phyloP scores from a whole-genome alignment of 1,284 basidiomycete species.

The Irpex sp. region DNA sequence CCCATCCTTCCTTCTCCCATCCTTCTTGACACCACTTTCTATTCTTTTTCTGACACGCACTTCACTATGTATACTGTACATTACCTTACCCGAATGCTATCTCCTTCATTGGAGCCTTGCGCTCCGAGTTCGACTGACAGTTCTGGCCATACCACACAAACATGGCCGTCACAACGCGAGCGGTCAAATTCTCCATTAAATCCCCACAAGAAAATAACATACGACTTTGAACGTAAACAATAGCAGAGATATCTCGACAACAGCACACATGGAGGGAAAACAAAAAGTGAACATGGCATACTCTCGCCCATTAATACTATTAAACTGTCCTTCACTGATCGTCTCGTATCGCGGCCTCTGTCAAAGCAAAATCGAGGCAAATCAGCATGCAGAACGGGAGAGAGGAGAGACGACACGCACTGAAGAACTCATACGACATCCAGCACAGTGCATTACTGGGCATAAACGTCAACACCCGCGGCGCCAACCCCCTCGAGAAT shows the following conservation, averaged over 20 bases:
- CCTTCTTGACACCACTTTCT: neutral
- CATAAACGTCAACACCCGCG: slow-evolving; percentile 93
- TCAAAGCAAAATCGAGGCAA: slow-evolving; percentile 12
- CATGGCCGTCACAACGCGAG: neutral
- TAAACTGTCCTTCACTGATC: slow-evolving; percentile 6
- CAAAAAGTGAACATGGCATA: neutral
- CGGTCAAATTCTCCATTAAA: neutral
- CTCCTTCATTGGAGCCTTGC: too few species aligned
- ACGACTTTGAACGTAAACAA: neutral
- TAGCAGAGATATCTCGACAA: neutral
- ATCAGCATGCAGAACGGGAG: slow-evolving; percentile 4
- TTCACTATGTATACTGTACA: neutral
- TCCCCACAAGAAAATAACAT: neutral
- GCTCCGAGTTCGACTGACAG: too few species aligned
- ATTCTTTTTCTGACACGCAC: neutral
- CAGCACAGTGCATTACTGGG: slow-evolving; percentile 98
- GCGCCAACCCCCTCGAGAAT: slow-evolving; percentile 85
- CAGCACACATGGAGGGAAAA: neutral
- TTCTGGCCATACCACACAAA: too few species aligned
- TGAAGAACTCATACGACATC: slow-evolving; percentile 97
- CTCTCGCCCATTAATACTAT: neutral
- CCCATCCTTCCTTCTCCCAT: too few species aligned
- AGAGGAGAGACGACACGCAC: slow-evolving; percentile 46
- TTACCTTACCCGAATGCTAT: neutral
- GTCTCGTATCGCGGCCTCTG: slow-evolving; percentile 68